Conservation (phyloP, 768 basidiomycete species). For the Sutorius australiensis region DNA sequence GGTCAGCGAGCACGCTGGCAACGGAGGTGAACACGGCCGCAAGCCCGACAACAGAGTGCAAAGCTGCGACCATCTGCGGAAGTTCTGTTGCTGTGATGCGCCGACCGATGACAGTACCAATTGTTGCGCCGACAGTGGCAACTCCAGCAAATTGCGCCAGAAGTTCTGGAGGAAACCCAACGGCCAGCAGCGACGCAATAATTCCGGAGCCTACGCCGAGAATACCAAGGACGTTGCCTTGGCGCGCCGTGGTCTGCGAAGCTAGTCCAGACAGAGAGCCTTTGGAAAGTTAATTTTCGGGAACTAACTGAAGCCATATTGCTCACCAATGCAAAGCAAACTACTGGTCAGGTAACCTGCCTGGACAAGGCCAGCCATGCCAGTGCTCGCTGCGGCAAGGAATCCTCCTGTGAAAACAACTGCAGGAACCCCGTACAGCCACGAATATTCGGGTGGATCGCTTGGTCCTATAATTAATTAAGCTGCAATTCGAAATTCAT, state of each 20-base stretch:
- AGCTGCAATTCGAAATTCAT: background rate
- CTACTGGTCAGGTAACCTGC: slow-evolving; percentile 85
- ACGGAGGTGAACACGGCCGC: slow-evolving; percentile 87
- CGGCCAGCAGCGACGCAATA: slow-evolving; percentile 74
- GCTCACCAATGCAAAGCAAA: slow-evolving; percentile 75
- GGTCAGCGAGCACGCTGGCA: slow-evolving; percentile 72
- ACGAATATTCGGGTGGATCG: slow-evolving; percentile 86
- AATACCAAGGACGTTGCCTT: slow-evolving; percentile 87
- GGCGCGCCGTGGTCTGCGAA: slow-evolving; percentile 78
- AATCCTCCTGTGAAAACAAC: slow-evolving; percentile 81
- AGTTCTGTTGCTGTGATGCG: slow-evolving; percentile 85
- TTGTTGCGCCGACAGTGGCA: slow-evolving; percentile 65
- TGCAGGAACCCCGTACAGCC: slow-evolving; percentile 77
- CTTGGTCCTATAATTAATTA: slow-evolving; percentile 51
- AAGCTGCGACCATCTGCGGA: slow-evolving; percentile 76
- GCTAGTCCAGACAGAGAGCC: slow-evolving; percentile 76
- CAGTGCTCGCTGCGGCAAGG: slow-evolving; percentile 76
- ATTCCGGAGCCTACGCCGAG: slow-evolving; percentile 82
- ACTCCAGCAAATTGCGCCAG: slow-evolving; percentile 77
- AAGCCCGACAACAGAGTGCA: slow-evolving; percentile 87
- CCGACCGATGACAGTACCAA: slow-evolving; percentile 72
- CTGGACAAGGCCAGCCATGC: slow-evolving; percentile 82
- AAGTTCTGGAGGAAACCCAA: slow-evolving; percentile 74
- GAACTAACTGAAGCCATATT: background rate
- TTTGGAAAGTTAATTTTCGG: slow-evolving; percentile 23